Base-by-base conservation (phyloP, 2,329 filamentous ascomycete genomes). In the Colletotrichum truncatum region DNA sequence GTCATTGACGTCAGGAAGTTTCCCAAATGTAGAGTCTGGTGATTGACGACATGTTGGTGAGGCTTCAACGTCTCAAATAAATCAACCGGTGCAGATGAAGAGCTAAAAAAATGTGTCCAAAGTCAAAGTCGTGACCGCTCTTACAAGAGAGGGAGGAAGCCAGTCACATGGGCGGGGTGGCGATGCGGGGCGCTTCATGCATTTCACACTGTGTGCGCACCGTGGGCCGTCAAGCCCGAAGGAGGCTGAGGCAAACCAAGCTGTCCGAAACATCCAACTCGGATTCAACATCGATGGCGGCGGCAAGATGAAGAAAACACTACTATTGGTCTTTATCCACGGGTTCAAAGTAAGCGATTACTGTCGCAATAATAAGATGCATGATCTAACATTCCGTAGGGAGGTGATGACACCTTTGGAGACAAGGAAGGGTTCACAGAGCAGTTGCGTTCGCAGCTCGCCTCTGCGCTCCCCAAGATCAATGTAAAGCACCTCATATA, bases 311-410 rank as follows among this genome's bases (percentile, higher is more conserved):
- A 92, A 91, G 83, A 94, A 93, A 81, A 96, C 92, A 64, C 80
- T 97, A 36, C 79, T 97, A 38, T 81, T 97, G 65, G 92, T 91
- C 74, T 96, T 96, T 77, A 93, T 96, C 67, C 93, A 97, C 78
- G 93, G 93, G 75, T 97, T 97, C 87, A 93, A 96, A 85, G 88
- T 89, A 73, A 41, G 72, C 67, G 30, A 1, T 21, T 11, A 61
- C 5, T 14, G 8, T 16, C 6, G 57, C 4, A 4, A 9, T 2
- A 26, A 14, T 16, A 8, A 21, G 26, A 11, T 48, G 2, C 23
- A n/a, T 26, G 16, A 23, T 46, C 59, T 67, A 39, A 67, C 65
- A 10, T 52, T 23, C 36, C 28, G 43, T 69, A 92, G 89, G 93
- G 93, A 72, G 90, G 86, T 76, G 92, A 94, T 71, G 83, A 90